Base-by-base conservation (phyloP, 2,329 filamentous ascomycete genomes). In the Rhinocladiella mackenziei region DNA sequence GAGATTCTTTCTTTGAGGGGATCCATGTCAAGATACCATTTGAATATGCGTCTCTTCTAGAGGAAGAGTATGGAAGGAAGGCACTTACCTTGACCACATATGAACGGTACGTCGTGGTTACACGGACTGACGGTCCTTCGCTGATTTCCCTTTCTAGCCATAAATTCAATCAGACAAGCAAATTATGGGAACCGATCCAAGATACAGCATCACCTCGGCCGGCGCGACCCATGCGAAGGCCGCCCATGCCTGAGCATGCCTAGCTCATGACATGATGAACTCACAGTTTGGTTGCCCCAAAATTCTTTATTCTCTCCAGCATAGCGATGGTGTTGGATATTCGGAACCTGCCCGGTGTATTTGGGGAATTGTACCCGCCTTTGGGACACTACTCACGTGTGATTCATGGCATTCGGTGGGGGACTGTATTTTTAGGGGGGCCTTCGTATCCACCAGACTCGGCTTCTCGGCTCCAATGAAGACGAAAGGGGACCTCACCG, bases 11-110 rank as follows among this genome's bases (percentile, higher is more conserved):
- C 2, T 79, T 81, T 47, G 78, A 81, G 57, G 70, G 65, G 30
- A 64, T 71, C 4, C 65, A 69, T 0, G 75, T 73, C 13, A 74
- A 74, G 50, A 66, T 81, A 17, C 78, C 78, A 1, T 80, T 72
- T 55, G 69, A 71, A 9, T 81, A 80, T 58, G 66, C 70, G 6
- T 67, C 70, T 25, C 58, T 82, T 18, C 63, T 80, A 32, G 60
- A 66, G 2, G 70, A 75, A 36, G 77, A 81, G 57, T 81, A 81
- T 50, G 74, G 76, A 1, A 48, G 65, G 4, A 62, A 67, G 5
- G 63, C 73, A 2, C 55, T 81, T 47, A 72, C 69, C 2, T 62
- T 68, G 25, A 70, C 65, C 5, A 61, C 61, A 29, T 77, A 68
- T 40, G 63, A 72, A 44, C 62, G 59, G 65, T 68, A 56, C 43